Evolutionary conservation across 2,329 filamentous ascomycete genomes (phyloP).

Genomic region (Claviceps digitariae): DNA sequence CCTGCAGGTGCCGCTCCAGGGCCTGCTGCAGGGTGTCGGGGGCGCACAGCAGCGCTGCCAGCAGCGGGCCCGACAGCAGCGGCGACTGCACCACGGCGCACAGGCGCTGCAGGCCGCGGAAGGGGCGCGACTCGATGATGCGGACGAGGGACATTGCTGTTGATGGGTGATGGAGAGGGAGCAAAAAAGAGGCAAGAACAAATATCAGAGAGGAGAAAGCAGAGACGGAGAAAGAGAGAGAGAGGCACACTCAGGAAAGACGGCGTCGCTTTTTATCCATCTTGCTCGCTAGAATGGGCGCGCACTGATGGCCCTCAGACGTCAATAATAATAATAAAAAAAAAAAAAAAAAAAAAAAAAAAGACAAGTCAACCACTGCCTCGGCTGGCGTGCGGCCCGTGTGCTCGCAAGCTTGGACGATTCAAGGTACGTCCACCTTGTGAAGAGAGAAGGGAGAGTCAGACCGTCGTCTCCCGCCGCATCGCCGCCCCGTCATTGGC

Average conservation of each 20-base stretch:
- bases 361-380: background rate
- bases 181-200: background rate
- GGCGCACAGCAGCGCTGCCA: conserved; percentile 6
- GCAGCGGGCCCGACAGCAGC: conserved; percentile 8
- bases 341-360: background rate
- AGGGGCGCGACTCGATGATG: conserved; percentile 7
- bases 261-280: background rate
- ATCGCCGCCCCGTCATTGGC: no score
- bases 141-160: conserved; percentile 6
- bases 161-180: background rate
- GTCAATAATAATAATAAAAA: no score
- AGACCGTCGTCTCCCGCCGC: no score
- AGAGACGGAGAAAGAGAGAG: background rate
- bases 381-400: background rate
- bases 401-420: background rate
- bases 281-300: no score
- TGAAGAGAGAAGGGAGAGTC: no score
- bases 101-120: conserved; percentile 5
- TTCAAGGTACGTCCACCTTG: background rate
- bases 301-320: no score
- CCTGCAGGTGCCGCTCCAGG: conserved; percentile 1
- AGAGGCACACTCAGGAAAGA: background rate
- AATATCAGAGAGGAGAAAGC: background rate
- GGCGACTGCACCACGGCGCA: conserved; percentile 6
- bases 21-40: conserved; percentile 4